phyloP scores from a whole-genome alignment of 2,329 filamentous ascomycete genomes.

The Didymella glomerata region DNA sequence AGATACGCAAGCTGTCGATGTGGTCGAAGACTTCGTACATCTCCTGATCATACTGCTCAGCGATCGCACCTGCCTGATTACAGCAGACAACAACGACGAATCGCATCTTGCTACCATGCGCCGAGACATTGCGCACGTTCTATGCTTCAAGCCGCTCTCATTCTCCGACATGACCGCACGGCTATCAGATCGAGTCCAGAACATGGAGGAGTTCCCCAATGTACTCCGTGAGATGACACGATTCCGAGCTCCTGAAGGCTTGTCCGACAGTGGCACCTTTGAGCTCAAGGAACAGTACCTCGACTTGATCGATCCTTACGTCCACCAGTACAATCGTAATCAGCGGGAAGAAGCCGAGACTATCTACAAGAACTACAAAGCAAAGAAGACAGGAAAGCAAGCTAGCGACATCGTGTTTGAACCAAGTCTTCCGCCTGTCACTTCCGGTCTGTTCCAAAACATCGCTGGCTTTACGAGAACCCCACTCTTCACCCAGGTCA shows the following conservation, averaged over 20 bases:
- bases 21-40: conserved; percentile 95
- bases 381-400: conserved; percentile 83
- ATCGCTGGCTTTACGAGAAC: conserved; percentile 84
- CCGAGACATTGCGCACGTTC: conserved; percentile 88
- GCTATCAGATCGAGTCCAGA: conserved; percentile 86
- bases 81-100: conserved; percentile 70
- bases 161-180: conserved; percentile 91
- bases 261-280: conserved; percentile 93
- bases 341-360: conserved; percentile 94
- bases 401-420: conserved; percentile 89
- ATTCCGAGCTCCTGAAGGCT: conserved; percentile 88
- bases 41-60: conserved; percentile 89
- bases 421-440: conserved; percentile 79
- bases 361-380: conserved; percentile 85
- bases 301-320: conserved; percentile 92
- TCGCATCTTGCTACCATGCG: conserved; percentile 76
- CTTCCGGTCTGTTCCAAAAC: conserved; percentile 77
- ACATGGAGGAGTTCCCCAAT: conserved; percentile 85
- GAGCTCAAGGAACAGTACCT: conserved; percentile 87
- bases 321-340: conserved; percentile 95
- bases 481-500: conserved; percentile 85
- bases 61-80: conserved; percentile 82
- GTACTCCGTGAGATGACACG: conserved; percentile 87
- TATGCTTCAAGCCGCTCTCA: conserved; percentile 95
- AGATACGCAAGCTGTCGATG: conserved; percentile 85